Evolutionary conservation across 108 stramenopile genomes (phyloP), one percentile per base, ranked within the genome.

Genomic region (Nitzschia palea): DNA sequence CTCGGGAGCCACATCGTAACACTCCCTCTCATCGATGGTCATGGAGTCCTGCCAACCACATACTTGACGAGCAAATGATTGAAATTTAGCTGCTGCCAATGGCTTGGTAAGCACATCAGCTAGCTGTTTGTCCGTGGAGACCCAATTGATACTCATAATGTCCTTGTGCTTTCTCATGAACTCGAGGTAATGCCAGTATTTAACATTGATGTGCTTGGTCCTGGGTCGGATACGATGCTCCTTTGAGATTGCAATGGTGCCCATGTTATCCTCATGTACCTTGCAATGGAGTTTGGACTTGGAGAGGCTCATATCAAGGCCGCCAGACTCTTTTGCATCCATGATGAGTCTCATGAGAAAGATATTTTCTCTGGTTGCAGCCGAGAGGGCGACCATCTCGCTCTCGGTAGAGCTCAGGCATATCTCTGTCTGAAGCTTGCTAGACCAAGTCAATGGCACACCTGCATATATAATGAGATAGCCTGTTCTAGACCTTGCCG

Each of bases 231-330:
- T 14, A 4, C 23, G 12, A 14, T 14, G 55, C 23, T 28, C 26
- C 6, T 61, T 70, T 0, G 65, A 78, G 2, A 75, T 42, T 23
- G 4, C n/a, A 4, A 59, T 18, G n/a, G 56, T 25, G 32, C 66
- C 68, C 1, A 12, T 2, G 45, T 83, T 83, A 50, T 83, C 82
- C 37, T 83, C 76, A 61, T 61, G 69, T 2, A 80, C 72, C 1
- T 42, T 60, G 42, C 25, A 30, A n/a, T 32, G 31, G n/a, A 56
- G 6, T 27, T 56, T 32, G 4, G 55, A 14, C 4, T 2, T 51
- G 6, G 50, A 51, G 10, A 51, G 22, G 18, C 5, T 51, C 18
- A 18, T 51, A 51, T 51, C 50, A 17, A 51, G 50, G n/a, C 22
- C 18, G 5, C 22, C 18, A 14, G 37, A 10, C 22, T 51, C 18